Evolutionary conservation across 1,284 basidiomycete genomes (phyloP).

Genomic region (Singerocomus rubriflavus): DNA sequence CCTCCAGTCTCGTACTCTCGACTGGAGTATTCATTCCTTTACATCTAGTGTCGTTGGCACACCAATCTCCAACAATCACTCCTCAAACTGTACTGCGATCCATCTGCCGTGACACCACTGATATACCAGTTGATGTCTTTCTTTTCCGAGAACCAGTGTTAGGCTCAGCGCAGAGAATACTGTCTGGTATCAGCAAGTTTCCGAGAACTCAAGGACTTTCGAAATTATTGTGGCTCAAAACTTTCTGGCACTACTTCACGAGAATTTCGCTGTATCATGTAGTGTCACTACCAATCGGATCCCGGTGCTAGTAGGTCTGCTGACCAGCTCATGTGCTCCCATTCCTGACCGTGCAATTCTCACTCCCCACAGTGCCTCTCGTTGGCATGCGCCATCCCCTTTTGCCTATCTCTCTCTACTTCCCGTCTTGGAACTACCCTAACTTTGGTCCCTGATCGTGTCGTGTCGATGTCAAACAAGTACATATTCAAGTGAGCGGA

Average conservation of each 20-base stretch:
- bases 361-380: not conserved
- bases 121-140: too few species aligned
- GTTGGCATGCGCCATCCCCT: not conserved
- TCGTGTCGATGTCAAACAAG: slow-evolving; percentile 28
- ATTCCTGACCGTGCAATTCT: not conserved
- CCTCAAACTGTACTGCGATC: too few species aligned
- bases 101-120: too few species aligned
- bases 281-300: not conserved
- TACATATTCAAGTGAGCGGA: slow-evolving; percentile 50
- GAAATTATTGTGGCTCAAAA: too few species aligned
- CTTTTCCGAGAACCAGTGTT: not conserved
- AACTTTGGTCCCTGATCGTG: not conserved
- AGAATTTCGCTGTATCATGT: too few species aligned
- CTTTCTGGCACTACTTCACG: too few species aligned
- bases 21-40: too few species aligned
- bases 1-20: too few species aligned
- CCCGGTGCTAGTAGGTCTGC: not conserved
- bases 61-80: too few species aligned
- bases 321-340: not conserved
- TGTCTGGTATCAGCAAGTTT: not conserved
- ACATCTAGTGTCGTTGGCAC: too few species aligned
- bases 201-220: too few species aligned
- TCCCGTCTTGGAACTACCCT: not conserved
- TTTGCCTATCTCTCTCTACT: not conserved
- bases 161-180: not conserved